Conservation (phyloP, 176 grass and related monocot species). For the Triticum urartu region DNA sequence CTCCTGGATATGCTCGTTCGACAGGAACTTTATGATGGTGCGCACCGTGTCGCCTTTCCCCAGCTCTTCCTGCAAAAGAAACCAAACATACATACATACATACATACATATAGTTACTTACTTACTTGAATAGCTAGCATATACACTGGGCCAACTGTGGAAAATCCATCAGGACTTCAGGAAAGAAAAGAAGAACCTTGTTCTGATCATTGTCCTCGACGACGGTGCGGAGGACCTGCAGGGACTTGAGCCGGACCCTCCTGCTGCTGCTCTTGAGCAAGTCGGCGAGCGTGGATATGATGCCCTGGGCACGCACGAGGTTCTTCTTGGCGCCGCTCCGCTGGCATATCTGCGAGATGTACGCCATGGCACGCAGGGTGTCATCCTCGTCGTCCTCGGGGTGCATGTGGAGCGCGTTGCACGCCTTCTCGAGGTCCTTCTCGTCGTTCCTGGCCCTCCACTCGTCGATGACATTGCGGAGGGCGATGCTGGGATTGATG, state of each 20-base stretch:
- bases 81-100: background rate
- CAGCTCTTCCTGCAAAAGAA: conserved; percentile 44
- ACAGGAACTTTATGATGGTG: conserved; percentile 72
- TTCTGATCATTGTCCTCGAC: conserved; percentile 56
- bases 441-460: conserved; percentile 75
- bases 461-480: conserved; percentile 78
- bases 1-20: conserved; percentile 65
- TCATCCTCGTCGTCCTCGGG: background rate
- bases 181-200: conserved; percentile 16
- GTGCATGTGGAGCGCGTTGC: background rate
- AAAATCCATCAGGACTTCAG: background rate
- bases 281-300: conserved; percentile 28
- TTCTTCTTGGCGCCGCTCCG: conserved; percentile 32
- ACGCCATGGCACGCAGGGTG: conserved; percentile 35
- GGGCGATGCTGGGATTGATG: conserved; percentile 53
- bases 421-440: conserved; percentile 64
- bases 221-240: conserved; percentile 41
- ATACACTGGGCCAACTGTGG: background rate
- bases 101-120: background rate
- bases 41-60: conserved; percentile 70
- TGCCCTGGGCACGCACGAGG: conserved; percentile 46
- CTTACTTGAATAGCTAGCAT: background rate
- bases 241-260: conserved; percentile 45
- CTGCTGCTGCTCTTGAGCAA: conserved; percentile 66
- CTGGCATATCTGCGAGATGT: conserved; percentile 45